These are phyloP conservation scores for Metschnikowia matae DNA, from an alignment of 805 yeast species.

Conservation along the genomic window DNA sequence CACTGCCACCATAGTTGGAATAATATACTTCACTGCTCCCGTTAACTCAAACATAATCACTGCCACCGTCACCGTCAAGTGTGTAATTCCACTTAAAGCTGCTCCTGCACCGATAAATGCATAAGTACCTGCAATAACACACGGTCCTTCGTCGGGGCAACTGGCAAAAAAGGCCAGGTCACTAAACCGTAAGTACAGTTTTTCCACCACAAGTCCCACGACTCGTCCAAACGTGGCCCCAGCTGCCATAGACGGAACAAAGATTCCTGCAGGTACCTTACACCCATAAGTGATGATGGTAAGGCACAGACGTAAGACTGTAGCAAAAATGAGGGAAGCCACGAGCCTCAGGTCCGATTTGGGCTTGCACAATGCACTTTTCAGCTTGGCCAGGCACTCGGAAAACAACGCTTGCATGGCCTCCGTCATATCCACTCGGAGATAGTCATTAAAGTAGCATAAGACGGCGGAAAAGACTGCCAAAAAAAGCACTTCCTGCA, in stretches of 20 bases:
- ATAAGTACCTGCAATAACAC: conserved; percentile 91
- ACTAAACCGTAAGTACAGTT: conserved; percentile 25
- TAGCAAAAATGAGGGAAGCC: conserved; percentile 61
- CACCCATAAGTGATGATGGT: conserved; percentile 87
- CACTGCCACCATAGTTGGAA: conserved; percentile 95
- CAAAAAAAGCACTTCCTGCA: conserved; percentile 67
- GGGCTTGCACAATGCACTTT: conserved; percentile 36
- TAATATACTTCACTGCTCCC: conserved; percentile 85
- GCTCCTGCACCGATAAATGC: conserved; percentile 97
- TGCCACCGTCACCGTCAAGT: conserved; percentile 87
- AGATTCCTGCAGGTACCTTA: conserved; percentile 95
- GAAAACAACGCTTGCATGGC: conserved; percentile 86
- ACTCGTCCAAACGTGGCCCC: conserved; percentile 95
- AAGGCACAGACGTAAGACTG: conserved; percentile 62
- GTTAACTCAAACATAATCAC: conserved; percentile 95
- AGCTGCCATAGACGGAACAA: conserved; percentile 95
- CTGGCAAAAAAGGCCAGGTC: conserved; percentile 33
- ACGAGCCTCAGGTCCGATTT: conserved; percentile 36
- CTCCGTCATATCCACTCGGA: conserved; percentile 90
- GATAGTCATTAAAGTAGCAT: conserved; percentile 79
- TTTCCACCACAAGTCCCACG: conserved; percentile 68
- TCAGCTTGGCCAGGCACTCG: conserved; percentile 60
- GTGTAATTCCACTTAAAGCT: conserved; percentile 89
- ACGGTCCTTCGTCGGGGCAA: conserved; percentile 36
- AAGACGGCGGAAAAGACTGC: conserved; percentile 68